Base-by-base conservation (phyloP, 257 asterid species). In the Rhazya stricta region DNA sequence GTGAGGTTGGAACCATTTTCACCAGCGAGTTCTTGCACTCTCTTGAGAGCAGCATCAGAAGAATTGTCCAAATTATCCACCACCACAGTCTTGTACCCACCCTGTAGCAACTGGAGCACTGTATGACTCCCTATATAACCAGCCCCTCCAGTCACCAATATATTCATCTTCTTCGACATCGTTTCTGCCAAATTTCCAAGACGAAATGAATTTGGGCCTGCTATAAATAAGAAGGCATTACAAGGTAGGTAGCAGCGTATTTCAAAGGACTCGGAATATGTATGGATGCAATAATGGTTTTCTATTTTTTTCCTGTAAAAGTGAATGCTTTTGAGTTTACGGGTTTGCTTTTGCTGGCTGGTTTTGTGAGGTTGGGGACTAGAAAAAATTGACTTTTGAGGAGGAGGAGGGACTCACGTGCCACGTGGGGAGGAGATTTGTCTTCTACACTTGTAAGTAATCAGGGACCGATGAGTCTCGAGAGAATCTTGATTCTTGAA, bases 11-110 rank as follows among this genome's bases (percentile, higher is more conserved):
- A 69, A 72, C 90, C 97, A 76, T 76, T 61, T 43, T 86, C 68
- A 12, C 85, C 93, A 67, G 99, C 96, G 79, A 95, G 94, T 78
- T 91, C 89, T 57, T 79, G 76, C 12, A 91, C 96, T 79, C 97
- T 88, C 8, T 81, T 79, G 67, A 91, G 67, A 34, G 99, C 87
- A 80, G 84, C 68, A 75, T 83, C 86, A 16, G 96, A 88, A n/a
- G 99, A 84, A 84, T 95, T 95, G 73, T 92, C 96, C 89, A 95
- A 80, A 85, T 92, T 95, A 72, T 95, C 99, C 9, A 92, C 91
- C 79, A 93, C 89, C 11, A 89, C 93, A 10, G 86, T 84, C 83
- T 81, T 88, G 84, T 87, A 88, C 3, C 98, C 98, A 39, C 90
- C 93, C 63, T 85, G 76, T 67, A 95, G 74, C 80, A 95, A 77